These are phyloP conservation scores for Termitomyces heimii DNA, from an alignment of 768 basidiomycete genomes.

Conservation along the genomic window DNA sequence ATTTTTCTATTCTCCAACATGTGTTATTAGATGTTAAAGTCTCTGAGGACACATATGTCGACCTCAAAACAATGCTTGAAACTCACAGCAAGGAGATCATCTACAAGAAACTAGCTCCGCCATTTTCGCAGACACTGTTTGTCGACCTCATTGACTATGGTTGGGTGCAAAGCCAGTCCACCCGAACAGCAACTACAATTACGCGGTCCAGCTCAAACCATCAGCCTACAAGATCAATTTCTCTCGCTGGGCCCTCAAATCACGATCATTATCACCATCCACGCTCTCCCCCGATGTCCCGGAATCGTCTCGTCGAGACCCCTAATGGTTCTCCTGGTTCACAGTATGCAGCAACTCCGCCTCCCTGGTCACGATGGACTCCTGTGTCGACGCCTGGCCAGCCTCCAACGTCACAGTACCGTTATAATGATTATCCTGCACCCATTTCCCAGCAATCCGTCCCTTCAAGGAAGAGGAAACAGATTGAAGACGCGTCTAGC, in stretches of 20 bases:
- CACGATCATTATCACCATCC: constrained; percentile 10
- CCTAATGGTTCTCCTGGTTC: constrained; percentile 13
- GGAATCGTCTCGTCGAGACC: constrained; percentile 6
- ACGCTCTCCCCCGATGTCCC: constrained; percentile 13
- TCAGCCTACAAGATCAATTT: constrained; percentile 11
- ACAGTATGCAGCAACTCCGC: constrained; percentile 24
- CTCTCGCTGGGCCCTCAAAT: constrained; percentile 12
- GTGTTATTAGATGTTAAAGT: constrained; percentile 30
- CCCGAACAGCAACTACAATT: constrained; percentile 15
- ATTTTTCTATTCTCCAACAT: constrained; percentile 3
- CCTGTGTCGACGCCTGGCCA: constrained; percentile 37
- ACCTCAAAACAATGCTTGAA: constrained; percentile 70
- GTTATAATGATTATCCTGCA: constrained; percentile 26
- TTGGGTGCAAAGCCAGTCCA: constrained; percentile 46
- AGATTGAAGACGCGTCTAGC: constrained; percentile 28
- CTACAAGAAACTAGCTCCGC: constrained; percentile 59
- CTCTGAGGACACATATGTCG: constrained; percentile 53
- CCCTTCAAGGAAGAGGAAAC: constrained; percentile 40
- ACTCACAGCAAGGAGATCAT: constrained; percentile 67
- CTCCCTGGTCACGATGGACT: constrained; percentile 47
- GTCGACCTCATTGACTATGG: constrained; percentile 65
- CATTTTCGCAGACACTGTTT: constrained; percentile 62
- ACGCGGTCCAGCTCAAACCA: constrained; percentile 18
- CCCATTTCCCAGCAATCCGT: constrained; percentile 30
- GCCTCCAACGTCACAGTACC: constrained; percentile 38